Evolutionary conservation across 768 basidiomycete genomes (phyloP), one percentile per base, ranked within the genome.

Genomic region (Suillus occidentalis): DNA sequence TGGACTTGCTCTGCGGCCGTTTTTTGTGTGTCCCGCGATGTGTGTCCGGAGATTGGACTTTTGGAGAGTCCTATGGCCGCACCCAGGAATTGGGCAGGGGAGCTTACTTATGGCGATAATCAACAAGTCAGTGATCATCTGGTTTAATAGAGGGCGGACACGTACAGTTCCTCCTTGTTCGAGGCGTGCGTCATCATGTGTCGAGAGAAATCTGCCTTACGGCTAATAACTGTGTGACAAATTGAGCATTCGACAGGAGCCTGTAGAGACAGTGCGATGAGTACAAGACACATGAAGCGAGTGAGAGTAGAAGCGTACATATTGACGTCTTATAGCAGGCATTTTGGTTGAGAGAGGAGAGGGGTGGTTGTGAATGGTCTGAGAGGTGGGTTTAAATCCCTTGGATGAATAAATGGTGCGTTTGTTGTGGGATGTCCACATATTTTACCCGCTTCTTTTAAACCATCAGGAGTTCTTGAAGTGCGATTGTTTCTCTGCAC

Each of bases 401-500:
- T 50, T 22, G 9, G 36, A 40, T 62, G 52, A 18, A 63, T 50
- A 39, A 43, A 60, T 45, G 14, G 60, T 57, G 56, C 36, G 34
- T 47, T 53, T 43, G 47, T 22, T 40, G 66, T 62, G 62, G 66
- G 5, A 36, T 36, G 59, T 6, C 31, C 64, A 59, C 65, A 42
- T n/a, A n/a, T 4, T 39, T 42, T 65, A 67, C 42, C 52, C 22
- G 59, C 56, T 14, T 61, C 49, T 60, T 75, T 77, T 75, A 68
- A 72, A 66, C 34, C 60, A n/a, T 43, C 1, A 57, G 67, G 65
- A 60, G 67, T 66, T 62, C 25, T 60, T 64, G 58, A 49, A 65
- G 60, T 25, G 43, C 66, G 73, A 76, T 75, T 76, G 75, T 68
- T 64, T 76, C 60, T 56, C 57, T 70, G 49, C 49, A 66, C 64